These are phyloP conservation scores for Thraustochytrium striatum DNA, from an alignment of 352 stramenopile species.

Conservation along the genomic window DNA sequence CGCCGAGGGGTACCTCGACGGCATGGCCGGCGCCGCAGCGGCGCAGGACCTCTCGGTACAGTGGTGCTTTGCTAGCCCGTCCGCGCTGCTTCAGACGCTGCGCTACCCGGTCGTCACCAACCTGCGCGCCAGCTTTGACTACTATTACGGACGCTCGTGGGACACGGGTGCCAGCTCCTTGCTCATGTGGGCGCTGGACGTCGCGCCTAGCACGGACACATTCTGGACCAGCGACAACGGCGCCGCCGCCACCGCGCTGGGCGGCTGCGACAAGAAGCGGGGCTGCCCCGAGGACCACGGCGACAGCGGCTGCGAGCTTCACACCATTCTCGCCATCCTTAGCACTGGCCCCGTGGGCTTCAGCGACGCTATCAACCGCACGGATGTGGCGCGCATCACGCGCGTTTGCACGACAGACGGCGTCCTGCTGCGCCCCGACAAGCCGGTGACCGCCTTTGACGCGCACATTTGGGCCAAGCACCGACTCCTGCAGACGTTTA, in stretches of 20 bases:
- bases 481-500: not conserved
- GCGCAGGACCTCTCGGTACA: conserved; percentile 49
- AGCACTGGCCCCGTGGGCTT: conserved; percentile 54
- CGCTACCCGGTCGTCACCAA: conserved; percentile 52
- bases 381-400: conserved; percentile 44
- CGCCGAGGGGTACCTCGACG: conserved; percentile 37
- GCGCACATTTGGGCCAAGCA: conserved; percentile 38
- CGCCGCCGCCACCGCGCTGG: not conserved
- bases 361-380: conserved; percentile 50
- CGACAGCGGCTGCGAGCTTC: conserved; percentile 33
- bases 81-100: conserved; percentile 46
- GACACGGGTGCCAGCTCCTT: conserved; percentile 54
- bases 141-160: conserved; percentile 54
- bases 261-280: conserved; percentile 14
- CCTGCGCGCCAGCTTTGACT: conserved; percentile 54
- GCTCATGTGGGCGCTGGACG: conserved; percentile 52
- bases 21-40: conserved; percentile 53
- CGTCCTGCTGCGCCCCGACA: conserved; percentile 50
- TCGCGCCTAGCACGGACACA: conserved; percentile 53
- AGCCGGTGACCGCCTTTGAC: conserved; percentile 53
- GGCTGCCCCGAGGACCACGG: conserved; percentile 56
- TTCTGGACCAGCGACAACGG: conserved; percentile 54
- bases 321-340: conserved; percentile 53
- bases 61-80: conserved; percentile 55
- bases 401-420: conserved; percentile 50